Percentiles rank a stretch among this genome's conserved stretches.
Evolutionary conservation across 345 rosid genomes (phyloP).

Genomic region (Melaleuca alternifolia): DNA sequence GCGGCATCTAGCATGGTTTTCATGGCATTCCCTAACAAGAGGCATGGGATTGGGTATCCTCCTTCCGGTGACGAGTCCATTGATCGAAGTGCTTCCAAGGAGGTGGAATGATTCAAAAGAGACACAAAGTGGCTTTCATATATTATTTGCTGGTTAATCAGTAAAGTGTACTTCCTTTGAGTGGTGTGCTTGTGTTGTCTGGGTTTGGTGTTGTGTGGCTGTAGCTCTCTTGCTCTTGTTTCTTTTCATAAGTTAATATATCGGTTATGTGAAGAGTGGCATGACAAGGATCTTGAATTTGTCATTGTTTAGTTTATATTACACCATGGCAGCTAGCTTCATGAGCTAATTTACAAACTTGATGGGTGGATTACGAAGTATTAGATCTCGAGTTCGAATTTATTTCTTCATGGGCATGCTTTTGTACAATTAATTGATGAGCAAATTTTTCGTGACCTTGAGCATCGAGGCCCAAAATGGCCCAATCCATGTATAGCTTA

Average conservation of each 20-base stretch:
- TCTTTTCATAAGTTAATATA: background rate
- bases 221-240: background rate
- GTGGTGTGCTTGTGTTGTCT: background rate
- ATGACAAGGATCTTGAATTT: background rate
- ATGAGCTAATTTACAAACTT: background rate
- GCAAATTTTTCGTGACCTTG: background rate
- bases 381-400: background rate
- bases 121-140: background rate
- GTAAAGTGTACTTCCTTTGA: background rate
- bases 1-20: constrained; percentile 34
- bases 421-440: background rate
- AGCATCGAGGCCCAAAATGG: background rate
- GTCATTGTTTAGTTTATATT: background rate
- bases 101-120: background rate
- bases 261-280: background rate
- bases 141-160: background rate
- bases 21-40: constrained; percentile 52
- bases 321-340: background rate
- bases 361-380: background rate
- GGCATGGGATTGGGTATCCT: constrained; percentile 82
- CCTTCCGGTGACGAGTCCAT: background rate
- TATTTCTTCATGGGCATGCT: background rate
- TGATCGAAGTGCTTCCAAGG: constrained; percentile 15
- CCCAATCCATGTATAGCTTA: background rate
- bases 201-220: background rate